Base-by-base conservation (phyloP, 495 filamentous ascomycete species). In the Penicillium malachiteum region DNA sequence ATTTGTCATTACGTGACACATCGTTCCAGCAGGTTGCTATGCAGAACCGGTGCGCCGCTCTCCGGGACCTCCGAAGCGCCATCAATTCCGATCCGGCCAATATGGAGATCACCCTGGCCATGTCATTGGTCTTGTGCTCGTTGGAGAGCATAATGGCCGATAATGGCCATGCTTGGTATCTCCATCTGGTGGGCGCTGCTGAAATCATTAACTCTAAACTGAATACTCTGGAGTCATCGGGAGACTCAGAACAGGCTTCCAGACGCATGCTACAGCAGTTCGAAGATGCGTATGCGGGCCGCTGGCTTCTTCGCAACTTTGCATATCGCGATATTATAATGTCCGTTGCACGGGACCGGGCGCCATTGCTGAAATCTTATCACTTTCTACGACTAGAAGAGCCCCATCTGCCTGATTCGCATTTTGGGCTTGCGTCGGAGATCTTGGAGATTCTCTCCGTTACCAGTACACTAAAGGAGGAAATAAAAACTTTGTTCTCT, bases 91-190 rank as follows among this genome's bases (percentile, higher is more conserved):
- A 52, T 31, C 37, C 56, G 4, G 46, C 10, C 0, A 53, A 53
- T 50, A 40, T 58, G 45, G 56, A 58, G 45, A 53, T 16, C 12
- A 58, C 52, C 35, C 50, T 58, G 16, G 50, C 56, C 7, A 58
- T 58, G 31, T 53, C 56, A n/a, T 50, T 58, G n/a, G 50, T 58
- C 4, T 38, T 58, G 14, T 58, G 56, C 50, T 58, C 56, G 1
- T 26, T 58, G 38, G 56, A 58, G 26, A 58, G 56, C 40, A 58
- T 58, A 17, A 58, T 58, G 56, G 50, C 50, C 11, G 56, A 58
- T 31, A 54, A 58, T 21, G 50, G 45, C 16, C 39, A 42, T 11
- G 56, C 56, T 9, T 58, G 56, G 56, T 58, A 53, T 45, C 44
- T 53, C 3, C 56, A 58, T 50, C 56, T 58, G 0, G 42, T 48